Conservation (phyloP, 768 basidiomycete species). For the Collybiopsis confluens region DNA sequence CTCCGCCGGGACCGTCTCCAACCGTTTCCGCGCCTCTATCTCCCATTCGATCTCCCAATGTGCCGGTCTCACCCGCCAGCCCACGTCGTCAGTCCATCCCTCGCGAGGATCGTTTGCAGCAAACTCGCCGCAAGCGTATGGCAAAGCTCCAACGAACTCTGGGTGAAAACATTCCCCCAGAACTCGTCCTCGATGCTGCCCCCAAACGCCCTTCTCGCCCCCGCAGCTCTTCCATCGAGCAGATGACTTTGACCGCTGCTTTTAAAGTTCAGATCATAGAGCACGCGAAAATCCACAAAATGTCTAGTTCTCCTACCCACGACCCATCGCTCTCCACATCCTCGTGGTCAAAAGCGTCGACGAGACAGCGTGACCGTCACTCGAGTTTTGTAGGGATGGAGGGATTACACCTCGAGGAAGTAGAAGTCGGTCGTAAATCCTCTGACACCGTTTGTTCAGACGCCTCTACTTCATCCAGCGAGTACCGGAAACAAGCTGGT, state of each 20-base stretch:
- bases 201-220: slow-evolving; percentile 5
- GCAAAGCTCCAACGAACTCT: slow-evolving; percentile 55
- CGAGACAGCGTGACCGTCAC: no score
- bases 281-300: no score
- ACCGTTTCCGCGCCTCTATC: background rate
- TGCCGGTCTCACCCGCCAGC: background rate
- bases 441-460: background rate
- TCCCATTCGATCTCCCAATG: slow-evolving; percentile 1
- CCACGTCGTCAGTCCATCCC: slow-evolving; percentile 9
- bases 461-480: no score
- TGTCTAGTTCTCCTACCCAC: no score
- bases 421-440: slow-evolving; percentile 1
- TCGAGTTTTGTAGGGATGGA: no score
- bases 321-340: no score
- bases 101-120: slow-evolving; percentile 9
- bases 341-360: no score
- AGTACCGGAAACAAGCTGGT: slow-evolving; percentile 5
- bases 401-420: no score
- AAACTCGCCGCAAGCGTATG: slow-evolving; percentile 40
- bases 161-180: slow-evolving; percentile 55
- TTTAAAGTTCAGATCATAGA: background rate
- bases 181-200: slow-evolving; percentile 41
- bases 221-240: background rate
- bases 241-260: background rate
- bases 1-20: background rate